Evolutionary conservation across 2,329 filamentous ascomycete genomes (phyloP), one percentile per base, ranked within the genome.

Genomic region (Rutstroemia sp.): DNA sequence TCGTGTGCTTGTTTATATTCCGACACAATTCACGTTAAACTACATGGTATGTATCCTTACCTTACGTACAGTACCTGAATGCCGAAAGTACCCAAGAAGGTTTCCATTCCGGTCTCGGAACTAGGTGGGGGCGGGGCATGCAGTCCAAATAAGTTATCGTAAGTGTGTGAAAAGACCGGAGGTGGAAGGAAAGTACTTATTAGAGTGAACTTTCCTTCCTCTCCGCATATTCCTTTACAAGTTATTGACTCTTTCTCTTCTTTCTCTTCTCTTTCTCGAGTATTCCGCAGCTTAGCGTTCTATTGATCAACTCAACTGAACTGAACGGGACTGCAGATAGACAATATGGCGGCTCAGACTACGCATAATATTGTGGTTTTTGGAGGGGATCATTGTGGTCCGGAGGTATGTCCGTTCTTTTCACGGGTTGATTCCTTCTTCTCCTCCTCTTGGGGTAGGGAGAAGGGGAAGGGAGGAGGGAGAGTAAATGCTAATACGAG

Each of bases 311-410:
- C 30, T 12, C 4, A 23, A 23, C 23, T 23, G 23, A 23, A 23
- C 23, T 23, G 2, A 12, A 34, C 30, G 9, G 30, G 30, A 34
- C 30, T 12, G 30, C 12, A 34, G 8, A 34, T 5, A 34, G 8
- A 34, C 10, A 34, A 57, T 12, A 90, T 90, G 87, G 73, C 84
- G 19, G 21, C 42, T 46, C 39, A 42, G 9, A 46, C 39, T 64
- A 78, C 81, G 51, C 85, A 83, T 70, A 89, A 89, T 63, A 87
- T 92, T 70, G 88, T 92, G 60, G 87, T 92, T 57, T 89, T 92
- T 71, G 87, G 73, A 52, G 88, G 88, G 68, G 90, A 95, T 76
- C 88, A 94, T 73, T 89, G 86, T 68, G 89, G 89, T 71, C 89
- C 89, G 1, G 89, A 95, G 83, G 88, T 90, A 73, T 66, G 81